Percentiles rank a stretch among this genome's conserved stretches.
These are phyloP conservation scores for Zarea fungicola DNA, from an alignment of 2,329 filamentous ascomycete species.

Conservation along the genomic window DNA sequence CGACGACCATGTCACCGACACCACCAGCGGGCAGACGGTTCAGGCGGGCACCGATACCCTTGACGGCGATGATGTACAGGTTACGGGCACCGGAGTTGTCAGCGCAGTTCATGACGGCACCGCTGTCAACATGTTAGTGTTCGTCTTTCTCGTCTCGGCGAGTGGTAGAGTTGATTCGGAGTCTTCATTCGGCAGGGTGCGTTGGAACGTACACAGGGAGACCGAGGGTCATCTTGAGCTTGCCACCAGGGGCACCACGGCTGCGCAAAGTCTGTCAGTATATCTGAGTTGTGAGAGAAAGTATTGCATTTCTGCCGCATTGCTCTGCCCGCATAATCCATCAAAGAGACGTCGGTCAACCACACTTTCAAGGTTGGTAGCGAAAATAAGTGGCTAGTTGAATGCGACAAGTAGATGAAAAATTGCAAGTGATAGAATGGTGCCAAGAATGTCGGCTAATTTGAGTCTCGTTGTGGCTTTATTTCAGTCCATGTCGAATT, in stretches of 20 bases:
- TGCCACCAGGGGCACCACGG: conserved; percentile 95
- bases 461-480: not conserved
- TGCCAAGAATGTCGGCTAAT: not conserved
- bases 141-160: not conserved
- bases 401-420: not conserved
- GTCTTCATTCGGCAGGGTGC: conserved; percentile 1
- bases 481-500: not conserved
- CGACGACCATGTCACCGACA: conserved; percentile 99
- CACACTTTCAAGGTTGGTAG: too few species aligned
- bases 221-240: conserved; percentile 99
- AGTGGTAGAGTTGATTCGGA: conserved; percentile 10
- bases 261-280: conserved; percentile 39
- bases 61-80: conserved; percentile 99
- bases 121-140: conserved; percentile 50
- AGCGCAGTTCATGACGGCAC: conserved; percentile 99
- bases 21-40: conserved; percentile 96
- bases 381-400: not conserved
- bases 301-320: conserved; percentile 2
- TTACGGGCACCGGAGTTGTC: conserved; percentile 99
- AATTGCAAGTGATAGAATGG: not conserved
- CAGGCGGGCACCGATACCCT: conserved; percentile 94
- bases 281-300: conserved; percentile 1
- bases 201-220: conserved; percentile 85
- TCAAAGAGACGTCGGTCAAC: not conserved
- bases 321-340: conserved; percentile 9